These are phyloP conservation scores for Chaetomiaceae sp. DNA, from an alignment of 2,329 filamentous ascomycete species.

Conservation along the genomic window DNA sequence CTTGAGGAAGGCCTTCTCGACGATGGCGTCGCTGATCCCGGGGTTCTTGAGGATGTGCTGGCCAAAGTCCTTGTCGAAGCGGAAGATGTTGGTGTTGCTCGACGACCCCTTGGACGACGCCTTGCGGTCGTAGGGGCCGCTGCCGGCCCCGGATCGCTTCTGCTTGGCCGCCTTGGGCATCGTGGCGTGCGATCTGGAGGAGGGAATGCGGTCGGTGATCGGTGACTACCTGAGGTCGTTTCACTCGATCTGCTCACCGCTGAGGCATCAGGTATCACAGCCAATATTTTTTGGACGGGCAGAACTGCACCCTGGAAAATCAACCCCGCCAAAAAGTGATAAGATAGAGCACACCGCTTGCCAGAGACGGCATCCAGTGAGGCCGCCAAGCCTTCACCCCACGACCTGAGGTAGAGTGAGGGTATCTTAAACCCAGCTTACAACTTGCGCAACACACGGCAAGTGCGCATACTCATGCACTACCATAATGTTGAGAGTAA, in stretches of 20 bases:
- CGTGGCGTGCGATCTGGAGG: not conserved
- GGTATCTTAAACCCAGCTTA: too few relatives aligned
- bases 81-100: constrained; percentile 78
- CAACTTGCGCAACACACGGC: too few relatives aligned
- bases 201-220: too few relatives aligned
- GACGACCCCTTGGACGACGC: constrained; percentile 20
- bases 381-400: too few relatives aligned
- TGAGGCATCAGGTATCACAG: too few relatives aligned
- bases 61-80: constrained; percentile 88
- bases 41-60: constrained; percentile 74
- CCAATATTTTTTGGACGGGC: constrained; percentile 18
- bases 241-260: constrained; percentile 10
- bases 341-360: constrained; percentile 19
- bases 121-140: constrained; percentile 32
- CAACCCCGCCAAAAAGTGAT: constrained; percentile 21
- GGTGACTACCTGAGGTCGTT: too few relatives aligned
- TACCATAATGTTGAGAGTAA: too few relatives aligned
- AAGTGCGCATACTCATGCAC: too few relatives aligned
- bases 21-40: constrained; percentile 41
- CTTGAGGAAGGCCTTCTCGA: constrained; percentile 82
- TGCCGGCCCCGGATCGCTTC: constrained; percentile 29
- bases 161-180: constrained; percentile 39
- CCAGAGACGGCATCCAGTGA: not conserved
- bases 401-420: too few relatives aligned
- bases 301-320: too few relatives aligned